Evolutionary conservation across 352 stramenopile genomes (phyloP), one percentile per base, ranked within the genome.

Genomic region (Hyaloperonospora brassicae): DNA sequence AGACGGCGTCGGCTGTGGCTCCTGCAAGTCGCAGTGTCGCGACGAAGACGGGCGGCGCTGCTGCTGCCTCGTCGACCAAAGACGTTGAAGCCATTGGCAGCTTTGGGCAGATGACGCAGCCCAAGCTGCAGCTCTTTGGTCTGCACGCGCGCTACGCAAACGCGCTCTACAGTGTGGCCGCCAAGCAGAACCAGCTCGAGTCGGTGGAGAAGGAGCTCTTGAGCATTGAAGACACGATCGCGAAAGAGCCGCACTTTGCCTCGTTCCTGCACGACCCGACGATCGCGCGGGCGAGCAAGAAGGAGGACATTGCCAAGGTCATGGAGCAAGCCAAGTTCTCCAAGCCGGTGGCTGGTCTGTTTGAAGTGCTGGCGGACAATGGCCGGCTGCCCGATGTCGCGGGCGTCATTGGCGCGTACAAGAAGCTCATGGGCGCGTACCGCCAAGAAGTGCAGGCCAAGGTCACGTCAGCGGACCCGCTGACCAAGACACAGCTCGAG

Each of bases 211-310:
- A 89, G 70, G 85, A 95, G 68, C 70, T 95, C 7, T 92, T 98
- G 67, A 71, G 53, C 23, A 77, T 93, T 53, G 69, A 88, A 56
- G 70, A 79, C 42, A 84, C 76, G 44, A 95, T 97, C 52, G 59
- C 72, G 43, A 89, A 85, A 55, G 94, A 95, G 65, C 62, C 78
- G 12, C 79, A 87, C 66, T 98, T 98, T 66, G 73, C 73, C 11
- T 79, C 68, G 52, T 98, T 98, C 72, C 77, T 99, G 34, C 91
- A 96, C 64, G 97, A 99, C 82, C 96, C 96, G 22, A 96, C 97
- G 59, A 97, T 99, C 58, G 74, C 84, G 45, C 92, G 94, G 61
- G 75, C 87, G 25, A 92, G 88, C 22, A 99, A 99, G 72, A 86
- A 98, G 55, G 76, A 95, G 55, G 78, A 92, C 47, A 93, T 98